Conservation (phyloP, 2,329 filamentous ascomycete genomes). For the Alternaria sp. region DNA sequence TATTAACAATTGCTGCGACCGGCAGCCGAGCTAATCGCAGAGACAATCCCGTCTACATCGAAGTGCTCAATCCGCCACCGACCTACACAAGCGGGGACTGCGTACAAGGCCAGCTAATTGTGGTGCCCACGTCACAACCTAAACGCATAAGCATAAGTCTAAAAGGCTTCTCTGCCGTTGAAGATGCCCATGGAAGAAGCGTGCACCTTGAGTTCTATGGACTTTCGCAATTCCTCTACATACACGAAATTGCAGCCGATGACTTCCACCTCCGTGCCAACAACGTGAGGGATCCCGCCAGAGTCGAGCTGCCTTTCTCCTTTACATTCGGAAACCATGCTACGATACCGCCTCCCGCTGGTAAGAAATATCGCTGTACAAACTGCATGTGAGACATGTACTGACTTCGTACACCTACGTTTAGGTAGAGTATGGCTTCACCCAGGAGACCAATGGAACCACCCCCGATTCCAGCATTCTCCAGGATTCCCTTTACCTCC, state of each 20-base stretch:
- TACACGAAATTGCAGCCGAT: slow-evolving; percentile 11
- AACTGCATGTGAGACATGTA: neutral
- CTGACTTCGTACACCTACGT: neutral
- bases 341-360: slow-evolving; percentile 18
- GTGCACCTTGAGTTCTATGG: slow-evolving; percentile 24
- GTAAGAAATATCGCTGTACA: neutral
- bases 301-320: slow-evolving; percentile 34
- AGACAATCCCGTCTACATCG: slow-evolving; percentile 25
- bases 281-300: slow-evolving; percentile 24
- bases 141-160: slow-evolving; percentile 24
- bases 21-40: slow-evolving; percentile 15
- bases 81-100: slow-evolving; percentile 30
- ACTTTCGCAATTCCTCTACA: slow-evolving; percentile 22
- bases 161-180: slow-evolving; percentile 18
- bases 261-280: slow-evolving; percentile 30
- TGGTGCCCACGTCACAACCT: slow-evolving; percentile 27
- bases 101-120: slow-evolving; percentile 27
- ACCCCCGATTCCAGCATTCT: slow-evolving; percentile 34
- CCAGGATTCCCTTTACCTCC: slow-evolving; percentile 28
- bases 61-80: slow-evolving; percentile 13
- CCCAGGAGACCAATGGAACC: slow-evolving; percentile 24
- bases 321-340: slow-evolving; percentile 29
- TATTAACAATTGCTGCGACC: slow-evolving; percentile 8
- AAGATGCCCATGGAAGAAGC: slow-evolving; percentile 17
- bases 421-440: slow-evolving; percentile 16